Percentiles rank a stretch among this genome's conserved stretches.
Evolutionary conservation across 305 asterid genomes (phyloP).

Genomic region (Monarda citriodora): DNA sequence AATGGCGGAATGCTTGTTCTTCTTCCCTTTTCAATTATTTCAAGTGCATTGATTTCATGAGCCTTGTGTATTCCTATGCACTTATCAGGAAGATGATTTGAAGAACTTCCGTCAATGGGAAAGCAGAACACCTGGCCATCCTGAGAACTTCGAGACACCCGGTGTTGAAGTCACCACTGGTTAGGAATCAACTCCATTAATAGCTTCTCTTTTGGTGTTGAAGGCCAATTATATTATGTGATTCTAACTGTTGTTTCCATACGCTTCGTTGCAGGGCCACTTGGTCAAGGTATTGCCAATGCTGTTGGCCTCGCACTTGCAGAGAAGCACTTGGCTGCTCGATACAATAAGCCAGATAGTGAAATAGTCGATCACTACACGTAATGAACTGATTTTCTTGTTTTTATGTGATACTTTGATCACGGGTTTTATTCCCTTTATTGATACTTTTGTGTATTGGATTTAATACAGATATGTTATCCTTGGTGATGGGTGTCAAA

Average conservation of each 20-base stretch:
- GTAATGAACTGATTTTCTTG: constrained; percentile 35
- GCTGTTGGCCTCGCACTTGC: constrained; percentile 98
- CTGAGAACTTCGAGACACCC: constrained; percentile 98
- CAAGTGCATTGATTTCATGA: constrained; percentile 6
- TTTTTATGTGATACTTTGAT: constrained; percentile 7
- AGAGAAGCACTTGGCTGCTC: constrained; percentile 96
- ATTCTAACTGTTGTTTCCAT: constrained; percentile 23
- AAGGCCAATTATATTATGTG: not conserved
- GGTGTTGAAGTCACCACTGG: constrained; percentile 99
- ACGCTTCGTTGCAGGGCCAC: constrained; percentile 69
- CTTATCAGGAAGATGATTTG: constrained; percentile 87
- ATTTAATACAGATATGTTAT: constrained; percentile 52
- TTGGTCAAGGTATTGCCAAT: constrained; percentile 99
- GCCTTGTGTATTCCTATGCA: constrained; percentile 11
- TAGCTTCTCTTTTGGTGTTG: constrained; percentile 9
- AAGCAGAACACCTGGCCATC: constrained; percentile 98
- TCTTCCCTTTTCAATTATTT: constrained; percentile 3
- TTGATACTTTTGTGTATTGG: constrained; percentile 23
- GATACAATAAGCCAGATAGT: constrained; percentile 86
- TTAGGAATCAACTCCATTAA: constrained; percentile 25
- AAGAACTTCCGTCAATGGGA: constrained; percentile 97
- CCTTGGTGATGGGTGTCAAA: constrained; percentile 98
- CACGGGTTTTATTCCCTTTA: not conserved
- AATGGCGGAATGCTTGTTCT: not conserved
- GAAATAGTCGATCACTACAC: constrained; percentile 98